Base-by-base conservation (phyloP, 352 stramenopile genomes). In the Peronospora belbahrii region DNA sequence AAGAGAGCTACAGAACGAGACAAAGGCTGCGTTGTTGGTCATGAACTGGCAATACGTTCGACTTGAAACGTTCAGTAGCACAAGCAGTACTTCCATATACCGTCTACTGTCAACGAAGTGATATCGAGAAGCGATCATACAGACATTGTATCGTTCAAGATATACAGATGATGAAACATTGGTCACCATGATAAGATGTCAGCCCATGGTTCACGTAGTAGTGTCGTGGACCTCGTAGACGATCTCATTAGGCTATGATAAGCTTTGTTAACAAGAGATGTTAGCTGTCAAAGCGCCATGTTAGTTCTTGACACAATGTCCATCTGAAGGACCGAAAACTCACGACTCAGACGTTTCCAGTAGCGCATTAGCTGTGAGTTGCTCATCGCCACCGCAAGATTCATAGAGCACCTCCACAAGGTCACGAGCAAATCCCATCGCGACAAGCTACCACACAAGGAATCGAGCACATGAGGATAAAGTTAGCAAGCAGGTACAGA, bases 361-460 rank as follows among this genome's bases (percentile, higher is more conserved):
- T 22, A 87, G 48, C 22, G 72, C 53, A 38, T 85, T 78, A 0
- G 66, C 68, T 4, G 75, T 61, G 6, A 72, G 18, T 23, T 83
- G 56, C 44, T 88, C 76, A 39, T 85, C 63, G 1, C 49, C 55
- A 11, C 49, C 66, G 31, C 76, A 88, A 1, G 71, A 85, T 43
- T 85, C 76, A 55, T 81, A 82, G 27, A 88, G 63, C 0, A 56
- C 48, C 13, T 53, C 37, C 0, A 80, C 71, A 36, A 85, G 56
- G 46, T 85, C 71, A 9, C 38, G 49, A 9, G 45, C 50, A 42
- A 88, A 88, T 0, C 76, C 76, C 67, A 88, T 80, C 2, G 62
- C 56, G 7, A 60, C 52, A 24, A 88, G 62, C 76, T 88, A 34
- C 31, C 34, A 49, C 42, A n/a, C 3, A 42, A 22, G 3, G 30